These are phyloP conservation scores for Cutaneotrichosporon mucoides DNA, from an alignment of 1,284 basidiomycete genomes.

Conservation along the genomic window DNA sequence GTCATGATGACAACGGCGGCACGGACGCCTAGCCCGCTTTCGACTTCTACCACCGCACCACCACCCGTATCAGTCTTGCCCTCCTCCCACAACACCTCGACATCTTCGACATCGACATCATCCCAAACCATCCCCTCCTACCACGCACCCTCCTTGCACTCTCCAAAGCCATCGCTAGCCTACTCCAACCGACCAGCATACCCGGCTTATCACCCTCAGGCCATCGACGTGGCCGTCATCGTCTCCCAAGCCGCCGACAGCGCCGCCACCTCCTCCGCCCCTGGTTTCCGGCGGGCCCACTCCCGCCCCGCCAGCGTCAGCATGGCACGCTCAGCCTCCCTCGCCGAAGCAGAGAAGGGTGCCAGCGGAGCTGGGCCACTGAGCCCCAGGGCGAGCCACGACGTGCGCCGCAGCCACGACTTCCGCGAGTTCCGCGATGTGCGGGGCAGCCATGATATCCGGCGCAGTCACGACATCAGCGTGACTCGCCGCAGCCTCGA, in stretches of 20 bases:
- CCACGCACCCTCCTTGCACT: background rate
- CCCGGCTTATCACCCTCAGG: background rate
- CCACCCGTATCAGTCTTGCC: too few relatives aligned
- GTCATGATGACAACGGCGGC: background rate
- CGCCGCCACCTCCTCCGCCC: background rate
- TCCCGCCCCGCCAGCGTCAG: slow-evolving; percentile 1
- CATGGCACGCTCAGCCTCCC: background rate
- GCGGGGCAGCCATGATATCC: background rate
- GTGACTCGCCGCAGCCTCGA: background rate
- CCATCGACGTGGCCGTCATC: background rate
- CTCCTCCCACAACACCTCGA: background rate
- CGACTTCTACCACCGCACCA: background rate
- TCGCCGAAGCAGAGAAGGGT: slow-evolving; percentile 8
- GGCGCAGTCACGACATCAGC: background rate
- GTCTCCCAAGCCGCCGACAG: background rate
- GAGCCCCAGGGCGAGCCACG: background rate
- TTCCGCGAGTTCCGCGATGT: background rate
- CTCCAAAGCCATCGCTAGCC: background rate
- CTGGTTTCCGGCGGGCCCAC: background rate
- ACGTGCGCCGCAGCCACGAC: background rate
- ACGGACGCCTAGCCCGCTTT: background rate
- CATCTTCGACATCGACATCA: background rate
- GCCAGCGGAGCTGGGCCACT: background rate
- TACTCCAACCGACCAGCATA: background rate
- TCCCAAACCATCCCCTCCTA: background rate